phyloP scores from a whole-genome alignment of 169 alveolate genomes.

The Babesia divergens region DNA sequence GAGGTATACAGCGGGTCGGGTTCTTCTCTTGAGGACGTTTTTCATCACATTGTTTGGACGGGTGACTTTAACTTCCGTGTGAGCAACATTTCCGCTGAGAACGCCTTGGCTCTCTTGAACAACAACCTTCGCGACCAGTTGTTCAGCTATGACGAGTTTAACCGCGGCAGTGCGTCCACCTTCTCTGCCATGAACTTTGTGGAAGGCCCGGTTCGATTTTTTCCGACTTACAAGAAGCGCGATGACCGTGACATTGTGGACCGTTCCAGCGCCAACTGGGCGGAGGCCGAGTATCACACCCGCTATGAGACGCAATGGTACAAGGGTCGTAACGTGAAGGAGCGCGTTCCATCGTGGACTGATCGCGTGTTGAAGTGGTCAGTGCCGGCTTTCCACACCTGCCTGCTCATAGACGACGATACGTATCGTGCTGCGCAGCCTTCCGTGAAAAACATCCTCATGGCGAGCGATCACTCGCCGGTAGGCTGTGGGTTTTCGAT shows the following conservation, averaged over 20 bases:
- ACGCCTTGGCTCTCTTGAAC: conserved; percentile 27
- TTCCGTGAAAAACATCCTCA: conserved; percentile 40
- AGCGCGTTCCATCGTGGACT: conserved; percentile 81
- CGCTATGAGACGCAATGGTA: conserved; percentile 78
- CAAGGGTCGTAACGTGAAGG: conserved; percentile 71
- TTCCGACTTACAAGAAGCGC: conserved; percentile 81
- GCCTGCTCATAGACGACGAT: conserved; percentile 65
- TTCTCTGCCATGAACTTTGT: conserved; percentile 59
- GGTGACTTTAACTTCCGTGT: conserved; percentile 83
- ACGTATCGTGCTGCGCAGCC: conserved; percentile 68
- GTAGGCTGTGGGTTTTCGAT: conserved; percentile 71
- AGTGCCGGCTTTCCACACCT: conserved; percentile 55
- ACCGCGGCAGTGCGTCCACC: conserved; percentile 15
- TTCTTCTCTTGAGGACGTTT: conserved; percentile 71
- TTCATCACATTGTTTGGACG: conserved; percentile 85
- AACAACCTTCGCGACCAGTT: conserved; percentile 13
- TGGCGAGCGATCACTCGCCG: conserved; percentile 77
- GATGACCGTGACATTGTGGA: conserved; percentile 76
- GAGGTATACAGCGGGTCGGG: conserved; percentile 68
- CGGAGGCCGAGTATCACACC: conserved; percentile 71
- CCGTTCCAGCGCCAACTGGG: conserved; percentile 68
- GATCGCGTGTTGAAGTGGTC: conserved; percentile 79
- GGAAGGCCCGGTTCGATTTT: conserved; percentile 73
- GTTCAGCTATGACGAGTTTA: conserved; percentile 32
- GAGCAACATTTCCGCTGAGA: conserved; percentile 25